phyloP scores from a whole-genome alignment of 805 yeast species.

The Pichia kluyveri region DNA sequence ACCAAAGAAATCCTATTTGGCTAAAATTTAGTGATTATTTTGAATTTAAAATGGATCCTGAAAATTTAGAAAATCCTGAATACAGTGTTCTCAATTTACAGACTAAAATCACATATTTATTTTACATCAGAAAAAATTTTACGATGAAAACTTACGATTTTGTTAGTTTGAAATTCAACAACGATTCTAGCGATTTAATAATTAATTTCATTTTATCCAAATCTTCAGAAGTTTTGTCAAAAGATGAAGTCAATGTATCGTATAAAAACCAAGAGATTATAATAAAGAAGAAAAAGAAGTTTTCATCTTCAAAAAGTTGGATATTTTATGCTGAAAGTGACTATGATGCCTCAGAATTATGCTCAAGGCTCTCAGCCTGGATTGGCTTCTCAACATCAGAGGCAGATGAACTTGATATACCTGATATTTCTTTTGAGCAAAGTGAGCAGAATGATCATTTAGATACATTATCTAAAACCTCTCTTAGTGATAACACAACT shows the following conservation, averaged over 20 bases:
- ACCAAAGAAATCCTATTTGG: conserved; percentile 18
- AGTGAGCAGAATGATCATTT: not conserved
- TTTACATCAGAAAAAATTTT: conserved; percentile 16
- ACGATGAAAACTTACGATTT: conserved; percentile 12
- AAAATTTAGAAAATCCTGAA: conserved; percentile 2
- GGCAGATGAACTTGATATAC: conserved; percentile 6
- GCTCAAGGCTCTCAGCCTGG: conserved; percentile 11
- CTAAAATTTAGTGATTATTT: conserved; percentile 19
- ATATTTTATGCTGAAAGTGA: conserved; percentile 74
- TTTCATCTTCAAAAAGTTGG: conserved; percentile 22
- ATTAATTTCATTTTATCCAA: conserved; percentile 8
- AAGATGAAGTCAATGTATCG: conserved; percentile 16
- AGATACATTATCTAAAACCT: not conserved
- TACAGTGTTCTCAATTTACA: conserved; percentile 8
- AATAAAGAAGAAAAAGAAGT: conserved; percentile 23
- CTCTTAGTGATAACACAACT: not conserved
- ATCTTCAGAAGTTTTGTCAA: conserved; percentile 14
- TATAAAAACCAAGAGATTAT: conserved; percentile 20
- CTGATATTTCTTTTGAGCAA: conserved; percentile 7
- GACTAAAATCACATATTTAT: conserved; percentile 13
- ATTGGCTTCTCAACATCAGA: not conserved
- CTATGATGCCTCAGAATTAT: conserved; percentile 37
- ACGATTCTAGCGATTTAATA: conserved; percentile 3
- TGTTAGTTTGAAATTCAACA: conserved; percentile 1
- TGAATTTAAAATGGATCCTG: conserved; percentile 14